Conservation (phyloP, 495 filamentous ascomycete genomes). For the Parathielavia hyrcaniae region DNA sequence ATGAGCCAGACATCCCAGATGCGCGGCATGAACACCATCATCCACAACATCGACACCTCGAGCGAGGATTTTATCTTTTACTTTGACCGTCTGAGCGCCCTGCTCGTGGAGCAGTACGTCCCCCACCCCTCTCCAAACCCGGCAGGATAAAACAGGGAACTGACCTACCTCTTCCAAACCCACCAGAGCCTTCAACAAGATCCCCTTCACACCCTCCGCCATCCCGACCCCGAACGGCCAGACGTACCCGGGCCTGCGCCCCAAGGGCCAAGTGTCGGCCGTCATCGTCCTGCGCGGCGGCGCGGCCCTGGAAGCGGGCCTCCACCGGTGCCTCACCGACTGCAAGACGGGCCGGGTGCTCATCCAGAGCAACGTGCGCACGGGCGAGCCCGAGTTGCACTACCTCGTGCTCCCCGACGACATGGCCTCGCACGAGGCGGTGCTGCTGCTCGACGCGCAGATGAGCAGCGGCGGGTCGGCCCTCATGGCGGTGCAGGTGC, state of each 20-base stretch:
- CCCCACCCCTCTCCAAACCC: slow-evolving; percentile 18
- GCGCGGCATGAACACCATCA: slow-evolving; percentile 79
- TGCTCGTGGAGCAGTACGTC: slow-evolving; percentile 73
- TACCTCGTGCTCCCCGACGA: slow-evolving; percentile 69
- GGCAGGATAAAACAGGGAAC: background rate
- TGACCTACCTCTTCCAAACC: background rate
- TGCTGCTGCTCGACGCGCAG: slow-evolving; percentile 85
- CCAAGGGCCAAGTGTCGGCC: slow-evolving; percentile 68
- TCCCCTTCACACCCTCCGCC: slow-evolving; percentile 52
- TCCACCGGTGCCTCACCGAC: slow-evolving; percentile 84
- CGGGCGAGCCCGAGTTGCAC: slow-evolving; percentile 86
- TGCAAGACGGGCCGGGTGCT: slow-evolving; percentile 82
- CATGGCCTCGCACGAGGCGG: slow-evolving; percentile 64
- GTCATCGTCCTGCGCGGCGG: slow-evolving; percentile 86
- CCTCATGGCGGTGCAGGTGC: slow-evolving; percentile 89
- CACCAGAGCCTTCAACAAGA: slow-evolving; percentile 64
- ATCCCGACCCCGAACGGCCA: slow-evolving; percentile 64
- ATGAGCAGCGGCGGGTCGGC: slow-evolving; percentile 91
- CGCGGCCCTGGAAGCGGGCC: slow-evolving; percentile 75
- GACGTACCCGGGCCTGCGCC: slow-evolving; percentile 60
- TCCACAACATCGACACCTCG: slow-evolving; percentile 71
- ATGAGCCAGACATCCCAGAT: slow-evolving; percentile 72
- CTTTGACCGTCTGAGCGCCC: slow-evolving; percentile 75
- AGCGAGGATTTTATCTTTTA: slow-evolving; percentile 95
- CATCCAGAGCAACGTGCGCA: slow-evolving; percentile 80